Evolutionary conservation across 169 alveolate species (phyloP).

Genomic region (Babesia divergens): DNA sequence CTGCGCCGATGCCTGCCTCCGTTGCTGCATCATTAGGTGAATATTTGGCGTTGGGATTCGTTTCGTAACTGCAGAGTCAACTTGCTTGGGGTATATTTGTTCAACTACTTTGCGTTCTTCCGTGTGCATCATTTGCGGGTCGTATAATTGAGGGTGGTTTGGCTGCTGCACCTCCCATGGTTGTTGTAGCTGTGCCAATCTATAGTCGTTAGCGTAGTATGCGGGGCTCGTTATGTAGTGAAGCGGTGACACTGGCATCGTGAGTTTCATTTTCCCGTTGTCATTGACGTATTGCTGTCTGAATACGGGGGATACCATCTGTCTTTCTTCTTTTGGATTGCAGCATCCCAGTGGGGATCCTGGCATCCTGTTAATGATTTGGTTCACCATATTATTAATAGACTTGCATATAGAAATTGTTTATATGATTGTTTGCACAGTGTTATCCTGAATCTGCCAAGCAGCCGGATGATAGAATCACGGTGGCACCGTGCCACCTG

Average conservation of each 20-base stretch:
- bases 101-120: neutral
- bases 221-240: constrained; percentile 44
- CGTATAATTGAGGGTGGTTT: neutral
- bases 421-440: neutral
- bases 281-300: constrained; percentile 58
- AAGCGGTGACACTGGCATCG: constrained; percentile 63
- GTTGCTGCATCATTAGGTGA: constrained; percentile 2
- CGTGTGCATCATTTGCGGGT: neutral
- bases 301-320: constrained; percentile 37
- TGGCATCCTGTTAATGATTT: neutral
- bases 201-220: constrained; percentile 32
- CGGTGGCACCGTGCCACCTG: neutral
- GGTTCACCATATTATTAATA: neutral
- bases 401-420: neutral
- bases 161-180: neutral
- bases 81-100: neutral
- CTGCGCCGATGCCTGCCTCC: constrained; percentile 15
- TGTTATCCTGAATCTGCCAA: neutral
- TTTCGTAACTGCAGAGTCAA: neutral
- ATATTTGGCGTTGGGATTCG: constrained; percentile 14
- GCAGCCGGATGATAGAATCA: neutral
- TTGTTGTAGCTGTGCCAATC: neutral
- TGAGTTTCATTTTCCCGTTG: constrained; percentile 45
- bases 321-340: constrained; percentile 28
- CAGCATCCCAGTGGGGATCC: constrained; percentile 60